Conservation (phyloP, 1,284 basidiomycete genomes). For the Cerrena zonata region DNA sequence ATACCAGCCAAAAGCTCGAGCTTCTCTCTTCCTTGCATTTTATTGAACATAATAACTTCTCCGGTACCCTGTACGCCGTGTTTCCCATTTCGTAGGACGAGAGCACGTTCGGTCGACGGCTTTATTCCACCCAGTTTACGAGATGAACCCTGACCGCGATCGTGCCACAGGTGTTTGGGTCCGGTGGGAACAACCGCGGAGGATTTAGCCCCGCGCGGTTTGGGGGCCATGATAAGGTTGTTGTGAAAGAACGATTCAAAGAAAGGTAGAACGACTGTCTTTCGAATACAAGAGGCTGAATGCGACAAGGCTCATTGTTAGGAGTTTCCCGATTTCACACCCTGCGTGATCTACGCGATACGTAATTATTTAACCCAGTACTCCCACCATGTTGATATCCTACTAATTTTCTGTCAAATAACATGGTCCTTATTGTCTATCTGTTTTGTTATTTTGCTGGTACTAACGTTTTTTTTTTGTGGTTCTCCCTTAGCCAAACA, state of each 20-base stretch:
- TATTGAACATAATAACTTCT: conserved; percentile 50
- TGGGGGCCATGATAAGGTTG: not conserved
- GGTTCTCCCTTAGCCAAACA: too few relatives aligned
- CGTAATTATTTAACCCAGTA: too few relatives aligned
- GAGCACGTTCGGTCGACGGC: conserved; percentile 63
- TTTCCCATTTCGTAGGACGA: conserved; percentile 68
- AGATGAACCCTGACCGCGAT: conserved; percentile 27
- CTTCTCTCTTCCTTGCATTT: conserved; percentile 69
- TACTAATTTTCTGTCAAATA: too few relatives aligned
- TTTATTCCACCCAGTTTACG: conserved; percentile 46
- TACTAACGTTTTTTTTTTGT: too few relatives aligned
- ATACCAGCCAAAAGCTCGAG: conserved; percentile 69
- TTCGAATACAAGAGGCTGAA: too few relatives aligned
- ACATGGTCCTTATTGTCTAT: too few relatives aligned
- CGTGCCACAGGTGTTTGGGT: conserved; percentile 41
- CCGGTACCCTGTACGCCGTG: conserved; percentile 64
- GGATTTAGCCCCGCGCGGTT: conserved; percentile 9
- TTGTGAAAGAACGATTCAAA: not conserved
- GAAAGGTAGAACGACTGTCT: not conserved
- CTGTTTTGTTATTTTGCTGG: too few relatives aligned
- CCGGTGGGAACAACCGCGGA: conserved; percentile 50
- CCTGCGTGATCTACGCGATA: too few relatives aligned
- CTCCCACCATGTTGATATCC: too few relatives aligned
- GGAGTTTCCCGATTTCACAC: too few relatives aligned
- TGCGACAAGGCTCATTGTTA: too few relatives aligned